Conservation (phyloP, 306 rosid genomes). For the Begonia masoniana region DNA sequence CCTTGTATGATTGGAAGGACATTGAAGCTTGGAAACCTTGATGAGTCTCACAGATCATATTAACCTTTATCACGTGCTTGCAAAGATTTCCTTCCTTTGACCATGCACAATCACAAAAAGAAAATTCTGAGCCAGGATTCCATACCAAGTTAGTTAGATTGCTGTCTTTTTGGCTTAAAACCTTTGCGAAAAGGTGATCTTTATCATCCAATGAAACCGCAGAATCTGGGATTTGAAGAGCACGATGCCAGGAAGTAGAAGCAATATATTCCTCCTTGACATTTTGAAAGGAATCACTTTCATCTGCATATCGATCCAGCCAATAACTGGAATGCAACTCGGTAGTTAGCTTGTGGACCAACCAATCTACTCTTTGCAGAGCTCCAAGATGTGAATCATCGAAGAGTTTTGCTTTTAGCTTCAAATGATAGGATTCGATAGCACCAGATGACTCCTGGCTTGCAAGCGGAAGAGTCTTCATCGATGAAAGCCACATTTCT, state of each 20-base stretch:
- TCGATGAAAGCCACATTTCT: slow-evolving; percentile 95
- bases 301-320: slow-evolving; percentile 88
- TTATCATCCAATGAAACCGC: slow-evolving; percentile 50
- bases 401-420: slow-evolving; percentile 75
- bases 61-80: slow-evolving; percentile 85
- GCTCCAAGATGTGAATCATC: slow-evolving; percentile 97
- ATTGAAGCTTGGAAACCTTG: slow-evolving; percentile 39
- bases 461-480: slow-evolving; percentile 64
- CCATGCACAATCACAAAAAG: slow-evolving; percentile 62
- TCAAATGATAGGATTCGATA: slow-evolving; percentile 78
- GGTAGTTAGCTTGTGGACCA: slow-evolving; percentile 84
- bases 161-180: slow-evolving; percentile 55
- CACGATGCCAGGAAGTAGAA: slow-evolving; percentile 88
- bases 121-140: slow-evolving; percentile 89
- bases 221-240: slow-evolving; percentile 63
- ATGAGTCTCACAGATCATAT: slow-evolving; percentile 43
- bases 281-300: slow-evolving; percentile 80
- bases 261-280: slow-evolving; percentile 80
- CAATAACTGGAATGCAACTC: slow-evolving; percentile 89
- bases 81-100: slow-evolving; percentile 77
- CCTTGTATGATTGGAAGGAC: slow-evolving; percentile 62
- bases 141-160: slow-evolving; percentile 45
- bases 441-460: slow-evolving; percentile 97
- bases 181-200: slow-evolving; percentile 57
- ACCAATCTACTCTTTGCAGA: slow-evolving; percentile 90